Percentiles rank a stretch among this genome's conserved stretches.
Conservation (phyloP, 305 asterid species). For the Andrographis paniculata region DNA sequence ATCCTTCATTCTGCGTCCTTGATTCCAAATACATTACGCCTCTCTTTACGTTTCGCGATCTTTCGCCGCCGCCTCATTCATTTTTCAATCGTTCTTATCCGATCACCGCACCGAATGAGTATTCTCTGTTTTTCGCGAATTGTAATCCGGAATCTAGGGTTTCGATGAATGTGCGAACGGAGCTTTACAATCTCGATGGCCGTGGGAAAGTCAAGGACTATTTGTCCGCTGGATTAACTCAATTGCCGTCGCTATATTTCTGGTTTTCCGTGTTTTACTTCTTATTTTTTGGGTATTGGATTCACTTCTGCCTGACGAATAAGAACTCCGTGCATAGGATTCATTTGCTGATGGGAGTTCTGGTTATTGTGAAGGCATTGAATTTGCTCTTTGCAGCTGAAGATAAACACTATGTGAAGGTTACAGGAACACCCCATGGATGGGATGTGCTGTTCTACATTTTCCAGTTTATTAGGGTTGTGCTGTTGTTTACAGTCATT, state of each 20-base stretch:
- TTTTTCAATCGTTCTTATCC: slow-evolving; percentile 55
- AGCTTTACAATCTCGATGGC: slow-evolving; percentile 70
- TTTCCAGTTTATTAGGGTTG: slow-evolving; percentile 85
- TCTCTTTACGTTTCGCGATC: slow-evolving; percentile 71
- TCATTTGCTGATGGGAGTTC: slow-evolving; percentile 70
- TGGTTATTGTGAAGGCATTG: slow-evolving; percentile 81
- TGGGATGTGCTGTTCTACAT: slow-evolving; percentile 98
- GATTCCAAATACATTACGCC: slow-evolving; percentile 49
- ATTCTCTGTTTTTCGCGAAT: slow-evolving; percentile 81
- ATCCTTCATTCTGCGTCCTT: slow-evolving; percentile 66
- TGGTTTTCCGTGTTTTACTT: slow-evolving; percentile 53
- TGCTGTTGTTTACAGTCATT: slow-evolving; percentile 84
- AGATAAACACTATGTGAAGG: slow-evolving; percentile 94
- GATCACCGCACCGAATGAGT: slow-evolving; percentile 70
- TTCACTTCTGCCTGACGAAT: slow-evolving; percentile 39
- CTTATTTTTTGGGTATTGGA: slow-evolving; percentile 62
- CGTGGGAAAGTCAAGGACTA: slow-evolving; percentile 58
- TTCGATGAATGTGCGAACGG: slow-evolving; percentile 77
- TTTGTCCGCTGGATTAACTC: slow-evolving; percentile 79
- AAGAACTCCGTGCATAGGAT: slow-evolving; percentile 77
- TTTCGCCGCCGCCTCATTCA: slow-evolving; percentile 81
- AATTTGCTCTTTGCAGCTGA: slow-evolving; percentile 89
- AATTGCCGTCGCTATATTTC: slow-evolving; percentile 66
- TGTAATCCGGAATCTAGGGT: slow-evolving; percentile 78
- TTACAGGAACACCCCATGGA: slow-evolving; percentile 94